Base-by-base conservation (phyloP, 805 yeast genomes). In the Ogataea nakhonphanomensis region DNA sequence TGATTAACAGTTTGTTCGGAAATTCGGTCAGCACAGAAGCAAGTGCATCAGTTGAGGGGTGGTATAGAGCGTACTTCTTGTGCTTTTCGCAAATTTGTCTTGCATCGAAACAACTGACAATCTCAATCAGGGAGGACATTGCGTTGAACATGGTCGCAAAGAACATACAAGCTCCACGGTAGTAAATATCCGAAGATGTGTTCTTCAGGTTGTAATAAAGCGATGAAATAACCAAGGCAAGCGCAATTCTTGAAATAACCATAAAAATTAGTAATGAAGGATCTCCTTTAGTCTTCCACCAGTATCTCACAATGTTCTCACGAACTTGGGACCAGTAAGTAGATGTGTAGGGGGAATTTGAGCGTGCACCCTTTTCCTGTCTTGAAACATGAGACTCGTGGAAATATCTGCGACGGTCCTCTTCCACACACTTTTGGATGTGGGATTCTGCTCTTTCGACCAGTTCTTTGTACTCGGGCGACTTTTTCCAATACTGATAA, bases 101-200 rank as follows among this genome's bases (percentile, higher is more conserved):
- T 25, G 78, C 70, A 50, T 76, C 80, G 54, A 66, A 79, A 21
- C 77, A 54, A 1, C 76, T 52, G 59, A 75, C 65, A 43, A 80
- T 70, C 59, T 80, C 87, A 52, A 78, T 64, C 44, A 79, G 56
- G 12, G 81, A 78, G 12, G 80, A 66, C 52, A 79, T 76, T 10
- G 84, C 78, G 55, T 79, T 79, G 60, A 78, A 79, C 53, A 79
- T 65, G 33, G 76, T 69, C 15, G 83, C 80, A 58, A 81, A 81
- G 63, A 84, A 84, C 69, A 84, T 65, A 33, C 81, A 72, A 30
- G 87, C 78, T 51, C 79, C 73, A 55, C 88, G 66, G 51, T 63
- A 67, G 56, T 70, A 78, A 48, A 79, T 73, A 2, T 78, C 69
- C 0, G 52, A 59, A 0, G 84, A 73, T 21, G 56, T 57, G 12